These are phyloP conservation scores for Geotrichum klebahnii DNA, from an alignment of 1,139 yeast species.

Conservation along the genomic window DNA sequence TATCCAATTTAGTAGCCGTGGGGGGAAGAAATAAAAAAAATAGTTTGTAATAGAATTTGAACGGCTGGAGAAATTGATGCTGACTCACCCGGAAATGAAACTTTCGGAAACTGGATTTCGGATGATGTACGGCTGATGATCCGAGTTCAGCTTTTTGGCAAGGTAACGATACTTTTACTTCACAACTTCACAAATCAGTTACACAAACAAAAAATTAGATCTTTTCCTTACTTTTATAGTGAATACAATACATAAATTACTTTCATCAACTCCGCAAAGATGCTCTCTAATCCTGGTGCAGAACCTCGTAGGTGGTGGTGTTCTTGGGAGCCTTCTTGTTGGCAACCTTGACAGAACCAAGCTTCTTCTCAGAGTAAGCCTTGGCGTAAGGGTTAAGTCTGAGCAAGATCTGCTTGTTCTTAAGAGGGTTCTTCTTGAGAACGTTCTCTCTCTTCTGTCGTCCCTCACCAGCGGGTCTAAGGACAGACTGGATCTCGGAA, in stretches of 20 bases:
- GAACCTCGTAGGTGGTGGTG: constrained; percentile 21
- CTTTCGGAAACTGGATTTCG: too few species aligned
- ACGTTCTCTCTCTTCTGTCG: constrained; percentile 92
- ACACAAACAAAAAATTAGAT: constrained; percentile 4
- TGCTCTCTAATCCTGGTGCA: constrained; percentile 21
- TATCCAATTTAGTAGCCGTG: too few species aligned
- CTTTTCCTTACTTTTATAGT: constrained; percentile 2
- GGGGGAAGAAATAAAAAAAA: too few species aligned
- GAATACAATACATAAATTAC: not conserved
- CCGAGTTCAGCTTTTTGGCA: too few species aligned
- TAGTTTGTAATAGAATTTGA: too few species aligned
- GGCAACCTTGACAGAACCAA: constrained; percentile 79
- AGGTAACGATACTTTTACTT: too few species aligned
- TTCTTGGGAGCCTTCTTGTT: constrained; percentile 34
- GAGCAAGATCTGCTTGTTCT: constrained; percentile 97
- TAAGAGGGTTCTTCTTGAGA: constrained; percentile 99
- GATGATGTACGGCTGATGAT: too few species aligned
- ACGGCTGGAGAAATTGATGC: too few species aligned
- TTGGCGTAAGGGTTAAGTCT: constrained; percentile 99
- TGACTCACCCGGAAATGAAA: too few species aligned
- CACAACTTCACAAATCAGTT: too few species aligned
- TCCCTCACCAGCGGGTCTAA: constrained; percentile 94
- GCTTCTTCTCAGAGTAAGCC: constrained; percentile 88
- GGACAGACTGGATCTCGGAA: constrained; percentile 96
- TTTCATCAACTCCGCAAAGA: not conserved